These are phyloP conservation scores for Pythium pyrilobum DNA, from an alignment of 352 stramenopile genomes.

Conservation along the genomic window DNA sequence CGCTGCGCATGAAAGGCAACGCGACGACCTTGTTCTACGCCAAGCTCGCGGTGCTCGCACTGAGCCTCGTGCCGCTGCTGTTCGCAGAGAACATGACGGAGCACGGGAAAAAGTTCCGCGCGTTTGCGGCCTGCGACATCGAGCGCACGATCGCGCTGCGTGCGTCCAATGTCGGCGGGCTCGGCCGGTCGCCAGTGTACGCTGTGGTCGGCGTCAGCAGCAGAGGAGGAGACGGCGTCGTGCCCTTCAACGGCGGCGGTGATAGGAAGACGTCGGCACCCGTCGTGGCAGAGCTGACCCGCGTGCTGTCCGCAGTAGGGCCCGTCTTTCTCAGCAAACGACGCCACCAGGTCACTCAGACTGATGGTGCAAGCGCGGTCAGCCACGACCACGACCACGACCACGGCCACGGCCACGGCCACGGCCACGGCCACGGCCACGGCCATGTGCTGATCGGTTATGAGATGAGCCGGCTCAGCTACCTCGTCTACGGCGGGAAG, in stretches of 20 bases:
- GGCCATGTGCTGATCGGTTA: constrained; percentile 7
- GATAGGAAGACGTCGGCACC: too few relatives aligned
- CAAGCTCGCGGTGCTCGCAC: constrained; percentile 20
- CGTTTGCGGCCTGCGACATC: constrained; percentile 1
- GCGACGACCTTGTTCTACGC: constrained; percentile 10
- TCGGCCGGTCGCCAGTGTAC: constrained; percentile 11
- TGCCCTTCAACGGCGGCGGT: too few relatives aligned
- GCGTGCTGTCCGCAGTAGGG: too few relatives aligned
- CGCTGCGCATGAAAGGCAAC: constrained; percentile 27
- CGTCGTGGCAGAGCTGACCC: too few relatives aligned
- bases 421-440: too few relatives aligned
- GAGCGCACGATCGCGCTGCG: constrained; percentile 22
- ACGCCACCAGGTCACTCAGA: too few relatives aligned
- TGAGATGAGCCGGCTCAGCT: constrained; percentile 10
- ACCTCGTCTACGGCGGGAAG: constrained; percentile 9
- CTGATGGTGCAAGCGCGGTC: too few relatives aligned
- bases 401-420: too few relatives aligned
- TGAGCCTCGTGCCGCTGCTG: constrained; percentile 23
- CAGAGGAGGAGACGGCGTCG: too few relatives aligned
- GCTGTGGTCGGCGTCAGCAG: too few relatives aligned
- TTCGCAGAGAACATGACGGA: constrained; percentile 7
- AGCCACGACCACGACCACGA: too few relatives aligned
- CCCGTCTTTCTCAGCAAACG: too few relatives aligned
- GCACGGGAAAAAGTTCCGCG: neutral
- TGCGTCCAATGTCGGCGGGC: constrained; percentile 22